Evolutionary conservation across 345 rosid species (phyloP).

Genomic region (Eucalyptus curtisii): DNA sequence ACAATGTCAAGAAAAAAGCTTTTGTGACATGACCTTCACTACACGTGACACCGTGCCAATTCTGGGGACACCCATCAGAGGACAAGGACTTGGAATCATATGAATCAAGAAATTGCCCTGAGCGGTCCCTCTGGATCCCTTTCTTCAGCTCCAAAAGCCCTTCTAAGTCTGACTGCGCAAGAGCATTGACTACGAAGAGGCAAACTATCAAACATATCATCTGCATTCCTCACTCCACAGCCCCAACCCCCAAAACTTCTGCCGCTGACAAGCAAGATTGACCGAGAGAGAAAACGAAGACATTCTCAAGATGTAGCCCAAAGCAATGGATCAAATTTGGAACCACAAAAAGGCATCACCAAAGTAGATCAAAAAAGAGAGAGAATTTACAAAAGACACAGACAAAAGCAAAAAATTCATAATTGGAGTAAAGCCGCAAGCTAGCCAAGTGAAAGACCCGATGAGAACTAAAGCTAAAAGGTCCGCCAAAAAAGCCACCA

Average conservation of each 20-base stretch:
- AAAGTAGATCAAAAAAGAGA: not conserved
- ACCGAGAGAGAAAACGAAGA: not conserved
- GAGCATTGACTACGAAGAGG: conserved; percentile 12
- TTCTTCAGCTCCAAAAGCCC: conserved; percentile 68
- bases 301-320: not conserved
- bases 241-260: not conserved
- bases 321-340: not conserved
- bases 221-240: conserved; percentile 42
- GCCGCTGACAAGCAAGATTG: not conserved
- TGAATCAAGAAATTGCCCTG: conserved; percentile 41
- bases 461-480: not conserved
- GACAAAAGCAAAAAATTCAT: not conserved
- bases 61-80: conserved; percentile 57
- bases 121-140: conserved; percentile 47
- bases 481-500: not conserved
- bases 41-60: conserved; percentile 67
- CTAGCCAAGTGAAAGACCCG: not conserved
- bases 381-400: not conserved
- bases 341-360: not conserved
- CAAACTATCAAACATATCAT: conserved; percentile 20
- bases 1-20: conserved; percentile 29
- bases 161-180: conserved; percentile 58
- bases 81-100: conserved; percentile 56
- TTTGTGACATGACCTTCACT: conserved; percentile 37
- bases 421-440: not conserved